phyloP scores from a whole-genome alignment of 352 stramenopile species.

The Phytopythium sindhum region DNA sequence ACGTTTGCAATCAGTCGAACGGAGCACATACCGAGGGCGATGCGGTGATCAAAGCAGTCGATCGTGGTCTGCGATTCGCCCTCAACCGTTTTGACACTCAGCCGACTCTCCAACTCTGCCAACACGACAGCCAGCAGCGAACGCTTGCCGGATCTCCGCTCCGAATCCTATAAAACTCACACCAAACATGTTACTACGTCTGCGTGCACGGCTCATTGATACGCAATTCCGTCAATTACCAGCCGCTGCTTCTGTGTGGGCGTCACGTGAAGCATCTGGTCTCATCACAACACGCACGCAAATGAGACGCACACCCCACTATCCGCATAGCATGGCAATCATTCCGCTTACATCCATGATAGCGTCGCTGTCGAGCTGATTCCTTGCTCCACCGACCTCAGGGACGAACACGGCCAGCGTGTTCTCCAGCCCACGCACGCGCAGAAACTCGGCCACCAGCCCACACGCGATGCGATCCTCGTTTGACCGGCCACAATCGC shows the following conservation, averaged over 20 bases:
- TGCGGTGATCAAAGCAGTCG: slow-evolving; percentile 63
- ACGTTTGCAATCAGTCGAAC: not conserved
- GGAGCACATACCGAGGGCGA: slow-evolving; percentile 34
- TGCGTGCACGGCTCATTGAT: not conserved
- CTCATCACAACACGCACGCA: not conserved
- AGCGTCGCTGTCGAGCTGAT: slow-evolving; percentile 37
- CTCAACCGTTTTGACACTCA: slow-evolving; percentile 37
- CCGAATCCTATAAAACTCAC: slow-evolving; percentile 14
- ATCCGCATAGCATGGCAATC: not conserved
- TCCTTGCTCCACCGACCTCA: slow-evolving; percentile 49
- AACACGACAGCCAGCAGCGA: slow-evolving; percentile 32
- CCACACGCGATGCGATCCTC: slow-evolving; percentile 60
- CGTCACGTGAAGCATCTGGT: not conserved
- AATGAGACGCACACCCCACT: not conserved
- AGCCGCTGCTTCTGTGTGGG: not conserved
- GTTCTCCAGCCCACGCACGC: slow-evolving; percentile 45
- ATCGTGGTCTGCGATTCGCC: slow-evolving; percentile 51
- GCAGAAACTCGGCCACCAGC: slow-evolving; percentile 57
- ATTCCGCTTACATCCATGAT: slow-evolving; percentile 32
- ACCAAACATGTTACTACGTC: not conserved
- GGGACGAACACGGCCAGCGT: slow-evolving; percentile 65
- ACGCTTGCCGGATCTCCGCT: slow-evolving; percentile 11
- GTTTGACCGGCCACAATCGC: slow-evolving; percentile 14
- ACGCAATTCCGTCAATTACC: too few relatives aligned
- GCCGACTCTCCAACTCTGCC: slow-evolving; percentile 30